A percentile compares a stretch with the other conserved stretches of the same genome.
Conservation (phyloP, 306 rosid genomes). For the Psophocarpus tetragonolobus region DNA sequence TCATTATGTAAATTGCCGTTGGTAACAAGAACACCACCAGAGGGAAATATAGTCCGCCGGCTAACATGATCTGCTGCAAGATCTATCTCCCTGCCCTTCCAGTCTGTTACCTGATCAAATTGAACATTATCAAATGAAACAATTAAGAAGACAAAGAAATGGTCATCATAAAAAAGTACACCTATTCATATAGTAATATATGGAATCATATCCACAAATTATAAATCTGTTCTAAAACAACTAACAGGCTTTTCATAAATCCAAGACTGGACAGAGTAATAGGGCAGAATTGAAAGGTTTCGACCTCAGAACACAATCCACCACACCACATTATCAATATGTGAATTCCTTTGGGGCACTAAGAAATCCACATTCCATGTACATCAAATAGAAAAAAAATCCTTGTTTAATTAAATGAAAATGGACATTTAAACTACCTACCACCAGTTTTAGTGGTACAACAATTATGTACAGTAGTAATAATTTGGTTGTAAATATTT, state of each 20-base stretch:
- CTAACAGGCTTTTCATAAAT: not conserved
- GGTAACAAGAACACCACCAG: slow-evolving; percentile 71
- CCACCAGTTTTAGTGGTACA: not conserved
- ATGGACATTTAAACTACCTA: not conserved
- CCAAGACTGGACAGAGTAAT: not conserved
- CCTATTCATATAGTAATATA: not conserved
- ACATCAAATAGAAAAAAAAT: not conserved
- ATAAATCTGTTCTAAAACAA: not conserved
- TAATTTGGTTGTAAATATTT: not conserved
- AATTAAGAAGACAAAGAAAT: not conserved
- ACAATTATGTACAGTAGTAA: not conserved
- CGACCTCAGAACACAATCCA: not conserved
- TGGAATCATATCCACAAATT: not conserved
- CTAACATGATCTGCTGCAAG: slow-evolving; percentile 69
- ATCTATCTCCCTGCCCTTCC: slow-evolving; percentile 74
- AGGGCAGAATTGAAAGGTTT: not conserved
- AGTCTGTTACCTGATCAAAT: slow-evolving; percentile 69
- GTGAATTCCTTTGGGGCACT: not conserved
- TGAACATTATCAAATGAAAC: slow-evolving; percentile 19
- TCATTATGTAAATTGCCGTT: slow-evolving; percentile 60
- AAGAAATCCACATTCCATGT: not conserved
- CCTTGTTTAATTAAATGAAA: not conserved
- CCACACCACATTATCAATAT: not conserved
- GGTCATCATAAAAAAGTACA: not conserved
- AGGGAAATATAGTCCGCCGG: slow-evolving; percentile 67